Conservation (phyloP, 352 stramenopile species). For the Pythium oligandrum region DNA sequence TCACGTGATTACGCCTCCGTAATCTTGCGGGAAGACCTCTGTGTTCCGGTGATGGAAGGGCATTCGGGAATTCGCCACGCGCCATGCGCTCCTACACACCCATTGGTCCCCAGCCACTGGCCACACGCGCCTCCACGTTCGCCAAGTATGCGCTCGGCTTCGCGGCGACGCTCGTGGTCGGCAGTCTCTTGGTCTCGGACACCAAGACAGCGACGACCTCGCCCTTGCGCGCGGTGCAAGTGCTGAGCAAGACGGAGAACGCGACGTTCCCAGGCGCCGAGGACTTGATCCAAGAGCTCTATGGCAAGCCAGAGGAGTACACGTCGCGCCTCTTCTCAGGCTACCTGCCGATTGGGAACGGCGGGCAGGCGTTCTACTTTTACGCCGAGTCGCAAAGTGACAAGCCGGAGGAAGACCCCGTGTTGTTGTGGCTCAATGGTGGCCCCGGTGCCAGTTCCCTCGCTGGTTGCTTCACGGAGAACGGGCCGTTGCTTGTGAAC, state of each 20-base stretch:
- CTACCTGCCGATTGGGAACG: slow-evolving; percentile 47
- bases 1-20: too few relatives aligned
- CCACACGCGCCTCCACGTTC: slow-evolving; percentile 6
- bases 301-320: slow-evolving; percentile 47
- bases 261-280: slow-evolving; percentile 25
- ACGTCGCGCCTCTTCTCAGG: slow-evolving; percentile 47
- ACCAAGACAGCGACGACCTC: not conserved
- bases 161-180: slow-evolving; percentile 12
- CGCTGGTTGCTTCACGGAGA: slow-evolving; percentile 58
- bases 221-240: not conserved
- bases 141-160: slow-evolving; percentile 13
- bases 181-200: slow-evolving; percentile 13
- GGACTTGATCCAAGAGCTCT: slow-evolving; percentile 44
- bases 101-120: slow-evolving; percentile 19
- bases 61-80: too few relatives aligned
- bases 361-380: slow-evolving; percentile 66
- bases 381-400: slow-evolving; percentile 55
- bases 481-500: slow-evolving; percentile 64
- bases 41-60: too few relatives aligned
- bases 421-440: slow-evolving; percentile 70
- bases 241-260: not conserved
- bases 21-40: too few relatives aligned
- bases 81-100: slow-evolving; percentile 7
- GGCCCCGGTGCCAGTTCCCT: slow-evolving; percentile 59
- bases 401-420: slow-evolving; percentile 29